Base-by-base conservation (phyloP, 108 stramenopile species). In the Conticribra guillardii region DNA sequence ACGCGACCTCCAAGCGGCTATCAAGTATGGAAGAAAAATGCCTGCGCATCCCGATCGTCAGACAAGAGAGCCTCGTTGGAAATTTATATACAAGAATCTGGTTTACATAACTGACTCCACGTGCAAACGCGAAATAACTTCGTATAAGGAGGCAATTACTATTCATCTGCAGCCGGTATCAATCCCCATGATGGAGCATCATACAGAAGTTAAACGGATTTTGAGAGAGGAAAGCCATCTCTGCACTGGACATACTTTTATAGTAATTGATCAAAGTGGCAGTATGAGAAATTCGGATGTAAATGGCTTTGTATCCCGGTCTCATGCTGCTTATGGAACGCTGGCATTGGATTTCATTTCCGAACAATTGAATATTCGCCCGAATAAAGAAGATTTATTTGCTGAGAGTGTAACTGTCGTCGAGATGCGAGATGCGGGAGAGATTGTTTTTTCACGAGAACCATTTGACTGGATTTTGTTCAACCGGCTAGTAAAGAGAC, bases 221-320 rank as follows among this genome's bases (percentile, higher is more conserved):
- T 44, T 87, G 55, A 55, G 29, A 21, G 62, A 79, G 18, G 85
- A 86, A 30, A 80, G 83, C 5, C 32, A 73, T 21, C 26, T 64
- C 5, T 64, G 62, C 46, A 74, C 78, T 0, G 73, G 76, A 0
- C 89, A 87, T 53, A 74, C 86, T 0, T 74, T 82, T 47, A 71
- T 90, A 21, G 81, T 90, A 1, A 69, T 90, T 28, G 88, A 89
- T 73, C 82, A 85, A 54, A 84, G 83, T 63, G 88, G 85, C 18
- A 83, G 79, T 0, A 86, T 89, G 85, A 65, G 73, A 31, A 52
- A 67, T 17, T 55, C 23, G 7, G 84, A 89, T 59, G 83, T 87
- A 15, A 51, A 81, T 27, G 73, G 84, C 4, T 82, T 86, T 33
- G 18, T 54, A 26, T 57, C 76, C 58, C 80, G 82, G 5, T 83